Percentiles rank a stretch among this genome's conserved stretches.
Evolutionary conservation across 805 yeast genomes (phyloP).

Genomic region (Grigorovia transvaalensis): DNA sequence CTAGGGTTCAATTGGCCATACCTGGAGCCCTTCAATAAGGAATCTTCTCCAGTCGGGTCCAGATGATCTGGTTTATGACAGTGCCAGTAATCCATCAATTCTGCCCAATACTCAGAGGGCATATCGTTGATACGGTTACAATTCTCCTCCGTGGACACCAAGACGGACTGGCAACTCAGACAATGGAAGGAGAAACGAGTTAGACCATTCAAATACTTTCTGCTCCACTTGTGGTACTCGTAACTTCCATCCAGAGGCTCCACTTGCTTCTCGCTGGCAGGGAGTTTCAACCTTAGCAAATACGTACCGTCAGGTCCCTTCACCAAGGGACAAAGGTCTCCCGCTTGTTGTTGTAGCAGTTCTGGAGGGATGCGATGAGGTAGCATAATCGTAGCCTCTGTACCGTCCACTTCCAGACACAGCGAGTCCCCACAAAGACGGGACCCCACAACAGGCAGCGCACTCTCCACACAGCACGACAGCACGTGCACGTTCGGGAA

Average conservation of each 20-base stretch:
- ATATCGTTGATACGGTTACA: slow-evolving; percentile 36
- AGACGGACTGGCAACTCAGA: background rate
- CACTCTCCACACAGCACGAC: background rate
- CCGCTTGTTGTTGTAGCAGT: no score
- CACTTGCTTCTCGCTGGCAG: background rate
- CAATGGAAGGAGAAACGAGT: background rate
- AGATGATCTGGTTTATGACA: slow-evolving; percentile 70
- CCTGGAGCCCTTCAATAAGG: slow-evolving; percentile 7
- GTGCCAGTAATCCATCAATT: slow-evolving; percentile 96
- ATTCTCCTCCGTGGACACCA: slow-evolving; percentile 3
- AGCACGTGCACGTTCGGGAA: background rate
- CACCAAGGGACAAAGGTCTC: background rate
- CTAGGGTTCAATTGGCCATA: slow-evolving; percentile 19
- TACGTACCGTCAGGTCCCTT: background rate
- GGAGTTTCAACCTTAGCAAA: slow-evolving; percentile 7
- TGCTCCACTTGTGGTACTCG: slow-evolving; percentile 2
- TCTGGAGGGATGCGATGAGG: background rate
- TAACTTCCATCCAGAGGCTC: slow-evolving; percentile 9
- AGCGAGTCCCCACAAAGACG: background rate
- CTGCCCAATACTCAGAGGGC: slow-evolving; percentile 93
- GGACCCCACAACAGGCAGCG: background rate
- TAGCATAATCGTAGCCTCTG: background rate
- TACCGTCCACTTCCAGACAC: background rate
- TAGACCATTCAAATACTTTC: background rate
- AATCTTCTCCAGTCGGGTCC: slow-evolving; percentile 16